Evolutionary conservation across 352 stramenopile species (phyloP).

Genomic region (Pythium rishiriense): DNA sequence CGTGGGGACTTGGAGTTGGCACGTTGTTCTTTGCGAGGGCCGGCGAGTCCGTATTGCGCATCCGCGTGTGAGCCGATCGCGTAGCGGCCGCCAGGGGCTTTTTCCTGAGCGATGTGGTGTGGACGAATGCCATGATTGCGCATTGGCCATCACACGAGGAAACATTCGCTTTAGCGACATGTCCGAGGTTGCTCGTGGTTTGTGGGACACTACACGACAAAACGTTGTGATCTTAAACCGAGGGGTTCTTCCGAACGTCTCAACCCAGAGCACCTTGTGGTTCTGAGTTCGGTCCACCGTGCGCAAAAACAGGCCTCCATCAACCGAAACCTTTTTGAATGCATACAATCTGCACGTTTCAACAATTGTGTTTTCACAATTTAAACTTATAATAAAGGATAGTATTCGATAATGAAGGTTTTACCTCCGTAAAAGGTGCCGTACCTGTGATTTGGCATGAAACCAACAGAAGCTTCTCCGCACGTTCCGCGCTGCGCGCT

Average conservation of each 20-base stretch:
- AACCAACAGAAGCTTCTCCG: conserved; percentile 32
- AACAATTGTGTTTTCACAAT: neutral
- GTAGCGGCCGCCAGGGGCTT: conserved; percentile 9
- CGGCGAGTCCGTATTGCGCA: conserved; percentile 12
- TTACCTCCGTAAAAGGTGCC: neutral
- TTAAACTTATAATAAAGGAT: neutral
- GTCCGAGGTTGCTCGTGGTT: too few relatives aligned
- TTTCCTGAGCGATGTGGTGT: conserved; percentile 13
- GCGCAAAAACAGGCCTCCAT: conserved; percentile 7
- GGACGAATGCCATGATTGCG: conserved; percentile 24
- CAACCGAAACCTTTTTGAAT: conserved; percentile 13
- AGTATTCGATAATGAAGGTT: neutral
- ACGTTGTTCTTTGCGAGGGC: neutral
- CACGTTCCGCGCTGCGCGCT: conserved; percentile 12
- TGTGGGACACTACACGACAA: too few relatives aligned
- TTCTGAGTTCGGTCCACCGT: conserved; percentile 23
- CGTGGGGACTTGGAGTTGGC: too few relatives aligned
- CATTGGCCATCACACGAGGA: conserved; percentile 10
- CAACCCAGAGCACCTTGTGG: conserved; percentile 16
- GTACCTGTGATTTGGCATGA: neutral
- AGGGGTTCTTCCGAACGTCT: conserved; percentile 1
- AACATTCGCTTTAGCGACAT: conserved; percentile 17
- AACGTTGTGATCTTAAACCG: conserved; percentile 3
- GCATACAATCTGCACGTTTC: neutral
- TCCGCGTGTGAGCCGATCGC: neutral